These are phyloP conservation scores for Ceratocystis lukuohia DNA, from an alignment of 2,329 filamentous ascomycete genomes.

Conservation along the genomic window DNA sequence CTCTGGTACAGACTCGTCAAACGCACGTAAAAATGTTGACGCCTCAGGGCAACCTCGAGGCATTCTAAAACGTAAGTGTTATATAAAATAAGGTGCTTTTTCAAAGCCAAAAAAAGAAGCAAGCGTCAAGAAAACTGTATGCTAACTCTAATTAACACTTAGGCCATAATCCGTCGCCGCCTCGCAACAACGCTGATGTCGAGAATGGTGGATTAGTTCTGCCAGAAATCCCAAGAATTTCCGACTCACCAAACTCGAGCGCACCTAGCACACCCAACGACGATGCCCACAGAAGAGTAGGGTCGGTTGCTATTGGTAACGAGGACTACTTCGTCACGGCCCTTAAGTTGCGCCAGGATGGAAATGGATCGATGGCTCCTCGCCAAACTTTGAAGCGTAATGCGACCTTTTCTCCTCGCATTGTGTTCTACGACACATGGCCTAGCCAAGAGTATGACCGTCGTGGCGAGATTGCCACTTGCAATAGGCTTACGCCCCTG, in stretches of 20 bases:
- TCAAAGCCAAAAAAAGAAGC: constrained; percentile 20
- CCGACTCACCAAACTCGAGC: constrained; percentile 71
- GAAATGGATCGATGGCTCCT: constrained; percentile 69
- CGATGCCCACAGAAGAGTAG: constrained; percentile 54
- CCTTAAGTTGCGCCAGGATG: constrained; percentile 59
- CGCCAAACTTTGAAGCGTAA: constrained; percentile 49
- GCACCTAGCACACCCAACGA: constrained; percentile 80
- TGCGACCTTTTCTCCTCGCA: constrained; percentile 75
- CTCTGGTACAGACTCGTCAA: constrained; percentile 46
- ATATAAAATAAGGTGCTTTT: background rate
- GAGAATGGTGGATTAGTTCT: constrained; percentile 28
- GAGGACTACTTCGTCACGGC: constrained; percentile 85
- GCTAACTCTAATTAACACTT: background rate
- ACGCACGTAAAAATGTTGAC: constrained; percentile 58
- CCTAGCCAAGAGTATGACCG: constrained; percentile 91
- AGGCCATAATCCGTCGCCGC: constrained; percentile 15
- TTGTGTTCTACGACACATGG: constrained; percentile 95
- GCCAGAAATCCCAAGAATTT: constrained; percentile 48
- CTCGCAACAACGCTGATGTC: constrained; percentile 4
- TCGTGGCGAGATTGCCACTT: constrained; percentile 89
- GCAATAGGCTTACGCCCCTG: constrained; percentile 93
- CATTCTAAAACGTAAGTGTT: constrained; percentile 68
- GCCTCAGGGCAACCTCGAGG: constrained; percentile 51
- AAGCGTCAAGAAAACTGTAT: constrained; percentile 31
- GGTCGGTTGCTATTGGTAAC: constrained; percentile 59